phyloP scores from a whole-genome alignment of 2,329 filamentous ascomycete species.

The Diplodia corticola region DNA sequence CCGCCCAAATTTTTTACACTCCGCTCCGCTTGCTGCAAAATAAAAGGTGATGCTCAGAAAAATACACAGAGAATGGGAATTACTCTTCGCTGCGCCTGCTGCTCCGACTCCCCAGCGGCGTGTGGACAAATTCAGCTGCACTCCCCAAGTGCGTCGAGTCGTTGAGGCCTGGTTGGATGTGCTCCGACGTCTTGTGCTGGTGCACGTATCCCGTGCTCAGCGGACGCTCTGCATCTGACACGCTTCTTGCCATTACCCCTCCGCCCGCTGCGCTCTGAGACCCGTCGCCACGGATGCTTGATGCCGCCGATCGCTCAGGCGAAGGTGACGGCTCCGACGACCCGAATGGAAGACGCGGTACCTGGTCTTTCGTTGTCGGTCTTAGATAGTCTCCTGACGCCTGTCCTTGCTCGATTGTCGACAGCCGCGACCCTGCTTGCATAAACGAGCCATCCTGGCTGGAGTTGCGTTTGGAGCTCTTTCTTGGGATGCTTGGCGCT shows the following conservation, averaged over 20 bases:
- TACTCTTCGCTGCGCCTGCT: slow-evolving; percentile 6
- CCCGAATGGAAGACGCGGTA: slow-evolving; percentile 39
- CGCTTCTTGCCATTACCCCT: not conserved
- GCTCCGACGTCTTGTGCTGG: slow-evolving; percentile 41
- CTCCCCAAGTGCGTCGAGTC: slow-evolving; percentile 38
- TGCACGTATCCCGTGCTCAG: slow-evolving; percentile 42
- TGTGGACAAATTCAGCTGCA: slow-evolving; percentile 39
- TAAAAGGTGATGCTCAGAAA: slow-evolving; percentile 16
- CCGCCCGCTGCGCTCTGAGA: not conserved
- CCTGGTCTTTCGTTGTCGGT: slow-evolving; percentile 1
- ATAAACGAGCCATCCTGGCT: slow-evolving; percentile 32
- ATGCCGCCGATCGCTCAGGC: slow-evolving; percentile 39
- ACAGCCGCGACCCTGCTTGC: slow-evolving; percentile 30
- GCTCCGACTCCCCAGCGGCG: slow-evolving; percentile 10
- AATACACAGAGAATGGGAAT: slow-evolving; percentile 16
- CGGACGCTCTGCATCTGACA: slow-evolving; percentile 29
- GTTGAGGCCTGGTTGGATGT: slow-evolving; percentile 37
- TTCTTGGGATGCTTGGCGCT: slow-evolving; percentile 61
- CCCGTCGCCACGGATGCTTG: slow-evolving; percentile 28
- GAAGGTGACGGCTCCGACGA: slow-evolving; percentile 39
- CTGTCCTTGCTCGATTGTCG: slow-evolving; percentile 34
- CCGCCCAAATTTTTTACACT: slow-evolving; percentile 18
- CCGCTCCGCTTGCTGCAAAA: not conserved
- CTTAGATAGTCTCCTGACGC: slow-evolving; percentile 1
- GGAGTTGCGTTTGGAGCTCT: slow-evolving; percentile 60